phyloP scores from a whole-genome alignment of 352 stramenopile genomes.

The Phytophthora pistaciae region DNA sequence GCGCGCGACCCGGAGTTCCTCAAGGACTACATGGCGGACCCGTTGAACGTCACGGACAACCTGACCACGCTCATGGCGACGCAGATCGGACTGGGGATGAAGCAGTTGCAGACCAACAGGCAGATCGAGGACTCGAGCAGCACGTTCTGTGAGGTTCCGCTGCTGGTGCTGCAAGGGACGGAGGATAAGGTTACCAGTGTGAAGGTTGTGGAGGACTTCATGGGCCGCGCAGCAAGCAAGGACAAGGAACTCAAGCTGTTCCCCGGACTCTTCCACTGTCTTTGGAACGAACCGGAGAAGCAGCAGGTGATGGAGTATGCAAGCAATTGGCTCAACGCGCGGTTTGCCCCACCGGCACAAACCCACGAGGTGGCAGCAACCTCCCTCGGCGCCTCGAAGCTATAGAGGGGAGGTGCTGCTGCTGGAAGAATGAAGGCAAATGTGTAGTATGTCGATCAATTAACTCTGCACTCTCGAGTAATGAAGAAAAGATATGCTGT shows the following conservation, averaged over 20 bases:
- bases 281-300: conserved; percentile 73
- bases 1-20: conserved; percentile 50
- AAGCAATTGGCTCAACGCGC: conserved; percentile 53
- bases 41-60: conserved; percentile 52
- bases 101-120: conserved; percentile 34
- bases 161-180: conserved; percentile 55
- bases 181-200: conserved; percentile 64
- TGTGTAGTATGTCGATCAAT: neutral
- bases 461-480: neutral
- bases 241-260: conserved; percentile 77
- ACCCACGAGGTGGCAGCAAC: neutral
- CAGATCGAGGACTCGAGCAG: conserved; percentile 43
- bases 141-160: conserved; percentile 36
- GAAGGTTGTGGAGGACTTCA: conserved; percentile 55
- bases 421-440: neutral
- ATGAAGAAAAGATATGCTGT: neutral
- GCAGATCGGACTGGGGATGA: conserved; percentile 48
- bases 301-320: conserved; percentile 56
- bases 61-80: conserved; percentile 57
- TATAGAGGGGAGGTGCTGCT: conserved; percentile 17
- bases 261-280: conserved; percentile 56
- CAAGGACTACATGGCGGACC: conserved; percentile 63
- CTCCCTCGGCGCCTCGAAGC: conserved; percentile 28
- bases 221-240: conserved; percentile 37
- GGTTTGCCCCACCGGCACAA: conserved; percentile 7